Base-by-base conservation (phyloP, 2,329 filamentous ascomycete species). In the Fusarium clavum region DNA sequence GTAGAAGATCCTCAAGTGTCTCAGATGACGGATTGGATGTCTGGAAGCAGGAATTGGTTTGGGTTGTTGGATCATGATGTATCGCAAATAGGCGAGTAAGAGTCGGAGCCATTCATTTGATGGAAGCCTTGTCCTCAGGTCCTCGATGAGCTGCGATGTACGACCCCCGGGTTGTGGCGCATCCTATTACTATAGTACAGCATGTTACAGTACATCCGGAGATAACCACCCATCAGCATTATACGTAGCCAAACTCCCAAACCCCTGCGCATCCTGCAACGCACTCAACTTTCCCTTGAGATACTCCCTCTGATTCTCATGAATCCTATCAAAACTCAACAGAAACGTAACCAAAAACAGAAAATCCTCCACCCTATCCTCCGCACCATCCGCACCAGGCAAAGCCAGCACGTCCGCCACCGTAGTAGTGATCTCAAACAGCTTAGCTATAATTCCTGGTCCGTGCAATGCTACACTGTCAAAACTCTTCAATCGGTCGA, bases 21-120 rank as follows among this genome's bases (percentile, higher is more conserved):
- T 30, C 85, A 88, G 46, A 77, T 91, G 62, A 86, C 87, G 3
- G 88, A 90, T 65, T 91, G 89, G 89, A 91, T 90, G 70, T 88
- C 87, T 6, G 88, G 89, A 2, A 91, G 88, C 62, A 83, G 86
- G 57, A 89, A 90, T 71, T 87, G 92, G 81, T 85, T 91, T 81
- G 88, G 87, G 0, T 74, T 91, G 59, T 77, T 91, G 75, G 90
- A 92, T 73, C 87, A 90, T 61, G 89, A 91, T 46, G 67, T 86
- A 59, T 83, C 83, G 54, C 80, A 83, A 30, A 83, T 85, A 70
- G 78, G 80, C 34, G 34, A 38, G 18, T 38, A 12, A 16, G 10
- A 4, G 12, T 29, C 6, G 7, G 29, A 30, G 29, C 7, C 13
- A 14, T 30, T 30, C 29, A 30, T 30, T 30, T 13, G 27, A 30